Conservation (phyloP, 1,139 yeast species). For the Trichomonascaceae sp. region DNA sequence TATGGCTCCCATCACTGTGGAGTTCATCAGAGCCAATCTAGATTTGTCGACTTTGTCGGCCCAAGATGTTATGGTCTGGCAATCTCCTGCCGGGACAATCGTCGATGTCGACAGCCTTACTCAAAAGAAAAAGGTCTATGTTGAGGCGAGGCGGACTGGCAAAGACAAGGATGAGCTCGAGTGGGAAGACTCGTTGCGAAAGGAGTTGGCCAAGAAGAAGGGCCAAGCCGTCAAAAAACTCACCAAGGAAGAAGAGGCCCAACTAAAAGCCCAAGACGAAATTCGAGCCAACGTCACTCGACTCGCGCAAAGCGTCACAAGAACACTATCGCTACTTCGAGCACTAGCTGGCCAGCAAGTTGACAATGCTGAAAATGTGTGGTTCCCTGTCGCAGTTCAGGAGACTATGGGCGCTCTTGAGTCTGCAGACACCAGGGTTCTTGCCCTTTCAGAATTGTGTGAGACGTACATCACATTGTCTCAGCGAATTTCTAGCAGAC, state of each 20-base stretch:
- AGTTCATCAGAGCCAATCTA: constrained; percentile 9
- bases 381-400: constrained; percentile 60
- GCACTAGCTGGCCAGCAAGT: constrained; percentile 38
- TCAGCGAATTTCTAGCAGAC: constrained; percentile 29
- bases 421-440: constrained; percentile 13
- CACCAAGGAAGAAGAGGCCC: constrained; percentile 69
- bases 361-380: constrained; percentile 53
- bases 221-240: constrained; percentile 33
- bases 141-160: constrained; percentile 42
- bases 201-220: constrained; percentile 50
- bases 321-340: constrained; percentile 41
- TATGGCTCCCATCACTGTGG: constrained; percentile 40
- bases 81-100: constrained; percentile 51
- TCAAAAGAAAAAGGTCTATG: constrained; percentile 9
- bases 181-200: constrained; percentile 81
- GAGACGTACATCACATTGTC: constrained; percentile 22
- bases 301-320: constrained; percentile 29
- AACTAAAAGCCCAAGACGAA: constrained; percentile 44
- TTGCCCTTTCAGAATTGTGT: constrained; percentile 21
- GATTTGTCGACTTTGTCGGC: constrained; percentile 20
- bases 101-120: constrained; percentile 50
- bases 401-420: constrained; percentile 32
- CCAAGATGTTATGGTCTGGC: constrained; percentile 49
- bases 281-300: constrained; percentile 37
- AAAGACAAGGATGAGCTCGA: constrained; percentile 75